A percentile compares a stretch with the other conserved stretches of the same genome.
Conservation (phyloP, 2,329 filamentous ascomycete genomes). For the Paecilomyces variotii region DNA sequence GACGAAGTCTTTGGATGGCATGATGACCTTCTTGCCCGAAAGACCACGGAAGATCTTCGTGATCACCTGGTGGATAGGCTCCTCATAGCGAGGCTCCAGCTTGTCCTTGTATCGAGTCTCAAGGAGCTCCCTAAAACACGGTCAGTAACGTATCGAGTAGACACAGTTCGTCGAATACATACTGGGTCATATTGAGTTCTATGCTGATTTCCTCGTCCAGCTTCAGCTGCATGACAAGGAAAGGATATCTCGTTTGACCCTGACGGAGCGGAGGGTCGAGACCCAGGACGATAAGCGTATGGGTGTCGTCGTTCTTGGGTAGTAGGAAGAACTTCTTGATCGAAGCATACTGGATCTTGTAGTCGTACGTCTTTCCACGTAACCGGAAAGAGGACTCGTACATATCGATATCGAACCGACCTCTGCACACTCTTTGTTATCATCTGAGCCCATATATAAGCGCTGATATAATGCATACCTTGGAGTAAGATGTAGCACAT, state of each 20-base stretch:
- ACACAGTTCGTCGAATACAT: constrained; percentile 11
- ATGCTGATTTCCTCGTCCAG: constrained; percentile 94
- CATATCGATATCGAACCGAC: constrained; percentile 99
- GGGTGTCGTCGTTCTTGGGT: constrained; percentile 95
- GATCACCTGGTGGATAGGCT: constrained; percentile 86
- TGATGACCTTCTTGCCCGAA: constrained; percentile 89
- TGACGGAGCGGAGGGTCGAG: constrained; percentile 91
- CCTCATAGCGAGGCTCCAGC: constrained; percentile 81
- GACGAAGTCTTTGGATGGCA: constrained; percentile 87
- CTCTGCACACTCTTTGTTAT: constrained; percentile 48
- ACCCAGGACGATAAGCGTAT: constrained; percentile 89
- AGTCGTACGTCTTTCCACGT: constrained; percentile 98
- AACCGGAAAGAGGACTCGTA: constrained; percentile 96
- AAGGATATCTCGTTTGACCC: constrained; percentile 95
- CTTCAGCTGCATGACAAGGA: constrained; percentile 99
- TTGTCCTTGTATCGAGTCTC: constrained; percentile 84
- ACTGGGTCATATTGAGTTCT: constrained; percentile 88
- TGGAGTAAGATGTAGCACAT: constrained; percentile 93
- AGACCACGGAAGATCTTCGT: constrained; percentile 92
- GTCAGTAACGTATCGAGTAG: constrained; percentile 6
- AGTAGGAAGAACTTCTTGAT: constrained; percentile 99
- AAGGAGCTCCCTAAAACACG: constrained; percentile 54
- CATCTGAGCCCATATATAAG: constrained; percentile 13
- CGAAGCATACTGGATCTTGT: constrained; percentile 97
- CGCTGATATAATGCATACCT: constrained; percentile 46